Percentiles rank a stretch among this genome's conserved stretches.
These are phyloP conservation scores for Austroboletus niveus DNA, from an alignment of 1,284 basidiomycete species.

Conservation along the genomic window DNA sequence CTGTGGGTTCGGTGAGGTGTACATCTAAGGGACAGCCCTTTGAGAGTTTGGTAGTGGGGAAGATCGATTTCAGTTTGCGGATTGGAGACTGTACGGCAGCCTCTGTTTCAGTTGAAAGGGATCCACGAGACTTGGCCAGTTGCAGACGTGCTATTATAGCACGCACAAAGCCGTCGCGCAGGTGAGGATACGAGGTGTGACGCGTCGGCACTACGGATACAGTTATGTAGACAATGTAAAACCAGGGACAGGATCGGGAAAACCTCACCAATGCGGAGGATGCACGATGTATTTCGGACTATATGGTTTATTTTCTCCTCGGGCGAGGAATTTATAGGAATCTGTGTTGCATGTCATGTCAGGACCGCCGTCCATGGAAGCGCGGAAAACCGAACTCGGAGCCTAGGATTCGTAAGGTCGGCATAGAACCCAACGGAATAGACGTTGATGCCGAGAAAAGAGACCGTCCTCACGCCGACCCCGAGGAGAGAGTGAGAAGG, in stretches of 20 bases:
- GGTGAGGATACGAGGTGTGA: constrained; percentile 76
- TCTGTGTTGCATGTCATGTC: constrained; percentile 26
- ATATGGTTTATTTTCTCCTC: constrained; percentile 73
- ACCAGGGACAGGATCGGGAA: not conserved
- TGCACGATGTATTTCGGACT: constrained; percentile 64
- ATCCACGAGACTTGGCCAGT: constrained; percentile 48
- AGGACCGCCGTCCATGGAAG: not conserved
- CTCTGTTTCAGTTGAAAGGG: constrained; percentile 57
- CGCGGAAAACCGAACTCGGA: constrained; percentile 44
- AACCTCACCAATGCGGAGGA: constrained; percentile 68
- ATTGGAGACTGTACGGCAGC: constrained; percentile 58
- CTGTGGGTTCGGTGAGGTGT: constrained; percentile 53
- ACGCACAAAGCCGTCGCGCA: constrained; percentile 84
- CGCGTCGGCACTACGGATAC: constrained; percentile 69
- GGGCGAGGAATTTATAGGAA: constrained; percentile 47
- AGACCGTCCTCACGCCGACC: constrained; percentile 81
- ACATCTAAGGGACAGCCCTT: constrained; percentile 72
- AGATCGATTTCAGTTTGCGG: constrained; percentile 70
- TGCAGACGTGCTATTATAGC: constrained; percentile 68
- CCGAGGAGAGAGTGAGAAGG: constrained; percentile 72
- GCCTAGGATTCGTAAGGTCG: constrained; percentile 60
- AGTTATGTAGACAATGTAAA: not conserved
- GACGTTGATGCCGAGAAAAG: constrained; percentile 79
- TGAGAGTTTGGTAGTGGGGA: constrained; percentile 63
- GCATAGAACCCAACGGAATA: constrained; percentile 88